Evolutionary conservation across 2,329 filamentous ascomycete genomes (phyloP), one percentile per base, ranked within the genome.

Genomic region (Biscogniauxia mediterranea): DNA sequence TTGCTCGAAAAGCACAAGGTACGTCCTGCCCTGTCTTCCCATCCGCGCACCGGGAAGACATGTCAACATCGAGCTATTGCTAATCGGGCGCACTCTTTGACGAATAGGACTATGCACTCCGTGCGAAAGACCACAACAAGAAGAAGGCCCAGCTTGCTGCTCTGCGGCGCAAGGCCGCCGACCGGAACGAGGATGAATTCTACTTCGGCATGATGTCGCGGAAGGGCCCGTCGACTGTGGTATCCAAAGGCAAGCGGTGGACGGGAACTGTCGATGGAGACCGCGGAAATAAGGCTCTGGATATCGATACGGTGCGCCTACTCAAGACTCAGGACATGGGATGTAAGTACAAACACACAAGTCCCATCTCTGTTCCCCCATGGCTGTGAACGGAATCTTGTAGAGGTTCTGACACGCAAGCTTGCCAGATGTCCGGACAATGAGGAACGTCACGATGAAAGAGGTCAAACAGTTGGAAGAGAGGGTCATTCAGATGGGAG

Each of bases 1-100:
- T 85, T 98, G 21, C 88, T 98, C 64, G 95, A 98, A 77, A 98
- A 99, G 80, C 91, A 95, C 83, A 97, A 97, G 81, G 89, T 89
- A 72, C 51, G 73, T 65, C 26, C 50, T 52, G 51, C 53, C 54
- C 59, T 59, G 61, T 54, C 64, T 23, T 54, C 28, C 55, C 17
- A 4, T 54, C 38, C 25, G 4, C 17, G 28, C 28, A 32, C 28
- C 11, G 7, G 28, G 8, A 4, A 32, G 28, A 32, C 3, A 13
- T 8, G 3, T 9, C 7, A 32, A 32, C 1, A 5, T 38, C 55
- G 55, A 38, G 38, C 17, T 19, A 23, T 17, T 26, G 13, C 25
- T 28, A 53, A 53, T 54, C 5, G 23, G 3, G 21, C 46, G 9
- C 54, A 15, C 13, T 28, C 28, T 20, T 51, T 53, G 6, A 51